Conservation (phyloP, 192 early-diverging fungal genomes). For the Linnemannia exigua region DNA sequence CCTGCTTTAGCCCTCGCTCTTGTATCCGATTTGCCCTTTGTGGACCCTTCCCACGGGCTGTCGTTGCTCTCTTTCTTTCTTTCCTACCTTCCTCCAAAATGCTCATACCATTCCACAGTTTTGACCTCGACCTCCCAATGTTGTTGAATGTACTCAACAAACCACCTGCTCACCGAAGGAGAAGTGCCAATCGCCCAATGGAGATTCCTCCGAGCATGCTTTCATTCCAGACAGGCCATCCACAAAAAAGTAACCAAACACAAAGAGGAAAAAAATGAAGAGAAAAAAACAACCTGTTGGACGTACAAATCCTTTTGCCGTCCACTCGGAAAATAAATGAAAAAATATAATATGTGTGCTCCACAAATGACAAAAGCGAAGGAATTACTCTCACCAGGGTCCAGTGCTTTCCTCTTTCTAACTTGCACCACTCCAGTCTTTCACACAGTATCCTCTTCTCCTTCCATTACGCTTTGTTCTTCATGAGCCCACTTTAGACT, state of each 20-base stretch:
- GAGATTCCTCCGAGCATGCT: neutral
- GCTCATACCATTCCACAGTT: neutral
- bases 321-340: neutral
- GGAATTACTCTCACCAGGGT: neutral
- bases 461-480: neutral
- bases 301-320: neutral
- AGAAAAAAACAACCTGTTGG: neutral
- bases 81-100: neutral
- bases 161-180: neutral
- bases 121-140: neutral
- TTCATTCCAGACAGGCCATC: neutral
- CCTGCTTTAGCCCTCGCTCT: neutral
- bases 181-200: neutral
- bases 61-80: too few relatives aligned
- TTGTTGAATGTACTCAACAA: neutral
- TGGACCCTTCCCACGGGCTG: slow-evolving; percentile 3
- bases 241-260: neutral
- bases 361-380: too few relatives aligned
- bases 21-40: neutral
- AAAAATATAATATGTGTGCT: neutral
- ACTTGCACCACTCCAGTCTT: neutral
- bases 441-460: neutral
- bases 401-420: neutral
- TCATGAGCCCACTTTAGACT: neutral
- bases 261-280: too few relatives aligned